phyloP scores from a whole-genome alignment of 176 grass and related monocot genomes.

The Aechmea fasciata region DNA sequence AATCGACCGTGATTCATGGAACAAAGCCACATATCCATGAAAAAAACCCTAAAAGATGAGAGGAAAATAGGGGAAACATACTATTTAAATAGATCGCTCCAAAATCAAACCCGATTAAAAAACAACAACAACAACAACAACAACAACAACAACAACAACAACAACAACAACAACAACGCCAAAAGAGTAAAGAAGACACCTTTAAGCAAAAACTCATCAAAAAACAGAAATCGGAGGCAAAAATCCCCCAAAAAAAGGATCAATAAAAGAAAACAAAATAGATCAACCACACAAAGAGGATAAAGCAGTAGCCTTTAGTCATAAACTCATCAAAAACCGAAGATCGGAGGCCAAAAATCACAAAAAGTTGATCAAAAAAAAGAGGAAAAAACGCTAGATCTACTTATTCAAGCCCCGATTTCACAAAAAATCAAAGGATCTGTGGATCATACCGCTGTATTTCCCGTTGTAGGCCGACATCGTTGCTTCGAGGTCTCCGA shows the following conservation, averaged over 20 bases:
- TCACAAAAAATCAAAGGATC: neutral
- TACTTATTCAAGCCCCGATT: neutral
- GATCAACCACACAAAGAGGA: neutral
- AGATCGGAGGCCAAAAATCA: neutral
- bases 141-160: neutral
- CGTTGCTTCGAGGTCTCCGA: slow-evolving; percentile 1
- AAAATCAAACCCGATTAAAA: neutral
- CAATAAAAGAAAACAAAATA: neutral
- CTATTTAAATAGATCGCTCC: no score
- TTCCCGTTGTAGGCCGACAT: slow-evolving; percentile 89
- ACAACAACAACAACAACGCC: neutral
- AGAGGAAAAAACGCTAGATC: neutral
- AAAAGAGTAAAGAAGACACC: neutral
- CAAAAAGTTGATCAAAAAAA: neutral
- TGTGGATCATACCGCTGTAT: slow-evolving; percentile 49
- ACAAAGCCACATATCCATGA: neutral
- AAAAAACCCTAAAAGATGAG: no score
- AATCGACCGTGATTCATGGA: neutral
- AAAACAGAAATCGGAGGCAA: neutral
- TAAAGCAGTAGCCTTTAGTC: neutral
- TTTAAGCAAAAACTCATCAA: neutral
- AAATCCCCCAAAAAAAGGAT: neutral
- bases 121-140: neutral
- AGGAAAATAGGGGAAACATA: no score
- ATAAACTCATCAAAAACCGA: neutral